Percentiles rank a stretch among this genome's conserved stretches.
These are phyloP conservation scores for Wallacemonas sp. DNA, from an alignment of 208 protist species.

Conservation along the genomic window DNA sequence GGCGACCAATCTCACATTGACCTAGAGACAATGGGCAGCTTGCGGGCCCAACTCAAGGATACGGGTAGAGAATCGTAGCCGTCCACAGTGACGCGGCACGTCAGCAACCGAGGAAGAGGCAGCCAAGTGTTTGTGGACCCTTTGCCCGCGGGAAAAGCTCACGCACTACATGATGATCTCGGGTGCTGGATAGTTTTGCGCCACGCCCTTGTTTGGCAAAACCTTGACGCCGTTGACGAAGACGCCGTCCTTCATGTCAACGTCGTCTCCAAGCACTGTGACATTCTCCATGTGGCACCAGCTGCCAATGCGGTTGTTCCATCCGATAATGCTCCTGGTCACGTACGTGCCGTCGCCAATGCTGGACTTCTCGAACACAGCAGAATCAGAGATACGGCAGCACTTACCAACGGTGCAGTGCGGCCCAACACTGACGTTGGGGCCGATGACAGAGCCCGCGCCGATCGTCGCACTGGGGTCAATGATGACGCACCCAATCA, in stretches of 20 bases:
- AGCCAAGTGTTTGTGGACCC: neutral
- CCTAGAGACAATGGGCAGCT: too few species aligned
- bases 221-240: conserved; percentile 93
- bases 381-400: conserved; percentile 80
- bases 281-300: conserved; percentile 94
- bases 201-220: conserved; percentile 95
- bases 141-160: neutral
- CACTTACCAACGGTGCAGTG: conserved; percentile 92
- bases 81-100: too few species aligned
- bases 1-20: too few species aligned
- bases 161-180: conserved; percentile 92
- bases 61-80: too few species aligned
- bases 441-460: conserved; percentile 92
- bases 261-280: conserved; percentile 96
- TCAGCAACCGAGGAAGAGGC: too few species aligned
- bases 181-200: conserved; percentile 73
- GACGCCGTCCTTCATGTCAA: conserved; percentile 90
- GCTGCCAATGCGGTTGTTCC: conserved; percentile 90
- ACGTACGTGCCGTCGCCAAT: conserved; percentile 87
- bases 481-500: conserved; percentile 83
- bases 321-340: conserved; percentile 94
- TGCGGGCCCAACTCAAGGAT: too few species aligned
- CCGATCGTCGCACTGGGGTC: conserved; percentile 93
- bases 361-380: conserved; percentile 84
- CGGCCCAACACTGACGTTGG: conserved; percentile 94